Percentiles rank a stretch among this genome's conserved stretches.
Evolutionary conservation across 1,284 basidiomycete genomes (phyloP).

Genomic region (Tilletiaria anomala): DNA sequence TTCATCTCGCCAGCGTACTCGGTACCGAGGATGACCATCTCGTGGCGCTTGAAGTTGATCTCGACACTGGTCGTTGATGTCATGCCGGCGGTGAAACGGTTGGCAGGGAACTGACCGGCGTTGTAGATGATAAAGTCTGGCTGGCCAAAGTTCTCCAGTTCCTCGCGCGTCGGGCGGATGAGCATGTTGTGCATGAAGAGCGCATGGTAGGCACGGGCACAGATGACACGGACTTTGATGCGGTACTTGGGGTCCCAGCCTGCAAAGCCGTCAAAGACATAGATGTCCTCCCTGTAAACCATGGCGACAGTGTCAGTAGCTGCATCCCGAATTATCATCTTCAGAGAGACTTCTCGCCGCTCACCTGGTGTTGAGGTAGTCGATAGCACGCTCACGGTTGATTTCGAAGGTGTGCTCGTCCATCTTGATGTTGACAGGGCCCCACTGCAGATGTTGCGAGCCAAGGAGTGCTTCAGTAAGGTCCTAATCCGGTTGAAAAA

Average conservation of each 20-base stretch:
- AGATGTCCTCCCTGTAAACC: slow-evolving; percentile 69
- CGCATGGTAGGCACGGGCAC: slow-evolving; percentile 95
- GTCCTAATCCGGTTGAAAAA: too few relatives aligned
- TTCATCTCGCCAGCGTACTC: slow-evolving; percentile 99
- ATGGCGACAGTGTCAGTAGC: neutral
- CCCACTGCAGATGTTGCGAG: slow-evolving; percentile 61
- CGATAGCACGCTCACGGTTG: slow-evolving; percentile 98
- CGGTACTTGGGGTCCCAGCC: slow-evolving; percentile 99
- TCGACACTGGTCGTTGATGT: slow-evolving; percentile 96
- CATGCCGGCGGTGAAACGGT: slow-evolving; percentile 99
- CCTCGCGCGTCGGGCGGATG: slow-evolving; percentile 88
- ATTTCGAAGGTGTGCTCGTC: slow-evolving; percentile 97
- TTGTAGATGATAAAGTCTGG: slow-evolving; percentile 99
- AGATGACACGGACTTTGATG: slow-evolving; percentile 99
- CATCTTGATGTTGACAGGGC: slow-evolving; percentile 98
- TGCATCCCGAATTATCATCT: neutral
- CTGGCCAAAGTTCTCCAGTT: slow-evolving; percentile 88
- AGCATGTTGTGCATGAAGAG: slow-evolving; percentile 94
- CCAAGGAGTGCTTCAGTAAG: too few relatives aligned
- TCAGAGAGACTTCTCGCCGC: neutral
- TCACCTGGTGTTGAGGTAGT: slow-evolving; percentile 77
- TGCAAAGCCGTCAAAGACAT: slow-evolving; percentile 94
- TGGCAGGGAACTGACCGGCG: slow-evolving; percentile 98
- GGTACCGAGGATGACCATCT: slow-evolving; percentile 99
- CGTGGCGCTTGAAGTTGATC: slow-evolving; percentile 99